Evolutionary conservation across 371 early-diverging fungal genomes (phyloP), one percentile per base, ranked within the genome.

Genomic region (Mortierella sp.): DNA sequence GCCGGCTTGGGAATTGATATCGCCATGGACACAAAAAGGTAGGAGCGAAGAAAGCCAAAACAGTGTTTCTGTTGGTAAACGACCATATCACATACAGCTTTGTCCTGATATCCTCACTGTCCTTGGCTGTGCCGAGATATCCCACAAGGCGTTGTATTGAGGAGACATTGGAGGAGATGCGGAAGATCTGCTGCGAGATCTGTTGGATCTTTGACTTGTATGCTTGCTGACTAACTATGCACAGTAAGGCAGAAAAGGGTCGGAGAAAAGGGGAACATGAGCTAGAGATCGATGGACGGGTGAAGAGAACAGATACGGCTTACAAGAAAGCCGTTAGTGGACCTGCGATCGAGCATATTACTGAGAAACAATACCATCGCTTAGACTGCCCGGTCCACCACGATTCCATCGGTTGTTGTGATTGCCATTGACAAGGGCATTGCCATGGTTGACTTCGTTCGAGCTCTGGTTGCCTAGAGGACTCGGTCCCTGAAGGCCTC

Each of bases 81-180:
- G 6, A 17, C n/a, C 27, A 7, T 23, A 19, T n/a, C n/a, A 21
- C 54, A 73, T 86, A 92, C 95, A 94, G 71, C 67, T 92, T 89
- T 49, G 81, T 80, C 57, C 97, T 85, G 56, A 94, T 70, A 12
- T 93, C 90, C 7, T 83, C 64, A 5, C 93, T 91, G 76, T 97
- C 97, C 69, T 86, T 85, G 48, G 82, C 59, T 0, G 92, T 87
- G 31, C 96, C 95, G 27, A 96, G 81, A 52, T 86, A 88, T 17
- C 83, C 81, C 15, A 95, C 92, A 7, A 93, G 82, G 31, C 91
- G 85, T 50, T 95, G 91, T 37, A 96, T 91, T 58, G 91, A 89
- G 12, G 91, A 87, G 14, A 95, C 91, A 60, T 92, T 93, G 66
- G 89, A 87, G 50, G 89, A 91, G 67, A 92, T 88, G 34, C 87